phyloP scores from a whole-genome alignment of 1,139 yeast genomes.

The Geotrichum cucujoidarum region DNA sequence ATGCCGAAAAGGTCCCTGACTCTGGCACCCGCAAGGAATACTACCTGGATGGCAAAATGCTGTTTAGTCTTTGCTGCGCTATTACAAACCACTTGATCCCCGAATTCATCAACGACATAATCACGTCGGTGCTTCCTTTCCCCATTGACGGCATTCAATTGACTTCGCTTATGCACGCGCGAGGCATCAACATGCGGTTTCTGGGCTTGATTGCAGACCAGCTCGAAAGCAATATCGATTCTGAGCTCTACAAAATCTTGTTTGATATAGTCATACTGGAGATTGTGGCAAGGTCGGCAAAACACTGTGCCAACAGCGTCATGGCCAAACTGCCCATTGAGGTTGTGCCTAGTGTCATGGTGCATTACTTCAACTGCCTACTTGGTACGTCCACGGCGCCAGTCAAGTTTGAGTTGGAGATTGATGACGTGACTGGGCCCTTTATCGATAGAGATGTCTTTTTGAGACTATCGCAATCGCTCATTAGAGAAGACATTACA shows the following conservation, averaged over 20 bases:
- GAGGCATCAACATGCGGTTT: slow-evolving; percentile 87
- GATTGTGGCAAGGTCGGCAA: slow-evolving; percentile 71
- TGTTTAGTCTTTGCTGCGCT: slow-evolving; percentile 63
- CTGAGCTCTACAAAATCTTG: slow-evolving; percentile 1
- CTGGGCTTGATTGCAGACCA: slow-evolving; percentile 46
- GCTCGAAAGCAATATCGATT: neutral
- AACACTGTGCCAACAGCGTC: slow-evolving; percentile 61
- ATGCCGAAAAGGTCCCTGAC: slow-evolving; percentile 36
- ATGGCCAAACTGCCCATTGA: slow-evolving; percentile 49
- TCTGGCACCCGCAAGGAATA: slow-evolving; percentile 41
- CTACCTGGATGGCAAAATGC: slow-evolving; percentile 54
- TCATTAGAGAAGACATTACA: neutral
- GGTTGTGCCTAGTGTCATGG: slow-evolving; percentile 54
- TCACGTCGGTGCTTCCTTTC: slow-evolving; percentile 47
- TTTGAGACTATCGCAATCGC: neutral
- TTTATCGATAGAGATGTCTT: neutral
- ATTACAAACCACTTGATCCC: slow-evolving; percentile 58
- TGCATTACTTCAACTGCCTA: slow-evolving; percentile 71
- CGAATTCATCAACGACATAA: slow-evolving; percentile 54
- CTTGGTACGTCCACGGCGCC: slow-evolving; percentile 31
- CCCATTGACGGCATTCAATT: slow-evolving; percentile 83
- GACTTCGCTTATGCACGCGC: slow-evolving; percentile 61
- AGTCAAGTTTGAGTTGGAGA: neutral
- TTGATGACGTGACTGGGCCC: neutral
- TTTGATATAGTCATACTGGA: slow-evolving; percentile 54